Evolutionary conservation across 768 basidiomycete species (phyloP).

Genomic region (Amanita subjunquillea): DNA sequence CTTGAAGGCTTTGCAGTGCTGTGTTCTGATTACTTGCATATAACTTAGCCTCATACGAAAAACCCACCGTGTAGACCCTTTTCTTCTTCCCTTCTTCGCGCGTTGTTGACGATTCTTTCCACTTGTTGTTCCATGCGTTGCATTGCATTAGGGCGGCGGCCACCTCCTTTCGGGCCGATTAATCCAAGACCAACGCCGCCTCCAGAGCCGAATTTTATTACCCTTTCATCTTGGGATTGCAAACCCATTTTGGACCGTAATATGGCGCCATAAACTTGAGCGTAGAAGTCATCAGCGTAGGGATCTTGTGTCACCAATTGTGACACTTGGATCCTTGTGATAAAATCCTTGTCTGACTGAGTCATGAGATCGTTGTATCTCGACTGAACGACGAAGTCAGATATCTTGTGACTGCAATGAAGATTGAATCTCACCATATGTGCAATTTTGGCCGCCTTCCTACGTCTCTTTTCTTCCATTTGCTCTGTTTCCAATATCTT

Average conservation of each 20-base stretch:
- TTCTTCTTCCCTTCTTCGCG: constrained; percentile 77
- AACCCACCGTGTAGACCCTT: constrained; percentile 53
- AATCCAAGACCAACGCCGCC: constrained; percentile 83
- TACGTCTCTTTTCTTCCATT: constrained; percentile 76
- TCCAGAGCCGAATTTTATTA: constrained; percentile 76
- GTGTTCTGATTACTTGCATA: neutral
- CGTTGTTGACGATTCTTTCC: constrained; percentile 90
- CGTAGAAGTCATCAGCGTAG: constrained; percentile 97
- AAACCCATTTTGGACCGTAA: constrained; percentile 70
- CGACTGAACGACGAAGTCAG: constrained; percentile 36
- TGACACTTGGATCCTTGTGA: constrained; percentile 97
- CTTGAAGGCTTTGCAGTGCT: constrained; percentile 76
- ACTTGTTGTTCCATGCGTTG: constrained; percentile 93
- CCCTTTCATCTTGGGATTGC: constrained; percentile 62
- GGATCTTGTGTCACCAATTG: constrained; percentile 97
- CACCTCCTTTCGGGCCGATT: constrained; percentile 47
- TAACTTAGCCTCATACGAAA: neutral
- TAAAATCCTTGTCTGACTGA: constrained; percentile 98
- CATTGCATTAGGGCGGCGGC: constrained; percentile 76
- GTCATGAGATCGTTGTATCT: constrained; percentile 95
- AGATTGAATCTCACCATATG: constrained; percentile 54
- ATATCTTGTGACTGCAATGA: neutral
- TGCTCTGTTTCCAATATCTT: constrained; percentile 88
- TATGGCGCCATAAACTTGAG: constrained; percentile 87
- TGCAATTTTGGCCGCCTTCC: constrained; percentile 78